Percentiles rank a stretch among this genome's conserved stretches.
These are phyloP conservation scores for Vinca minor DNA, from an alignment of 257 asterid genomes.

Conservation along the genomic window DNA sequence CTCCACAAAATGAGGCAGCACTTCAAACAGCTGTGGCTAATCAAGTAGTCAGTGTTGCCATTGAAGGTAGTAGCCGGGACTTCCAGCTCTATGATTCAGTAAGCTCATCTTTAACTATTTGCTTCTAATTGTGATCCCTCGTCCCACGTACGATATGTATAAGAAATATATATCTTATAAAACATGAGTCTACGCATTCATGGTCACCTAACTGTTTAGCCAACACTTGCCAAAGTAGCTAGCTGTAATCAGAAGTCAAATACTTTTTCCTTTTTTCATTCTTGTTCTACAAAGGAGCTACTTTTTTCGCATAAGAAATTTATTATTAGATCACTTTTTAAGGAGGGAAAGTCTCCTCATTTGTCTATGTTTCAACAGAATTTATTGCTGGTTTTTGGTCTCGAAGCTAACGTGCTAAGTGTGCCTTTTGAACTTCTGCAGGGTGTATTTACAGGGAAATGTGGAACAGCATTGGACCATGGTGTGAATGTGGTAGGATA, in stretches of 20 bases:
- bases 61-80: slow-evolving; percentile 66
- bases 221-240: too few species aligned
- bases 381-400: background rate
- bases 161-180: too few species aligned
- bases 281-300: too few species aligned
- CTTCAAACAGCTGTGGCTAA: slow-evolving; percentile 43
- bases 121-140: background rate
- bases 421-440: slow-evolving; percentile 11
- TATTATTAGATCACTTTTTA: too few species aligned
- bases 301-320: too few species aligned
- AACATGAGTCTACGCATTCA: too few species aligned
- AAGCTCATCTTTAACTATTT: slow-evolving; percentile 7
- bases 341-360: too few species aligned
- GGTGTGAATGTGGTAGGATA: slow-evolving; percentile 73
- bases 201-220: too few species aligned
- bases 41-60: slow-evolving; percentile 59
- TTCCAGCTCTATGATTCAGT: slow-evolving; percentile 58
- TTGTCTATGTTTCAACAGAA: too few species aligned
- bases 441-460: slow-evolving; percentile 62
- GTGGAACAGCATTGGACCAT: slow-evolving; percentile 59
- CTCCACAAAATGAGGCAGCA: slow-evolving; percentile 33
- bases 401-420: background rate
- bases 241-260: too few species aligned
- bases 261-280: too few species aligned
- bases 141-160: too few species aligned